Percentiles rank a stretch among this genome's conserved stretches.
phyloP scores from a whole-genome alignment of 805 yeast genomes.

The Saccharomycopsis sp. region DNA sequence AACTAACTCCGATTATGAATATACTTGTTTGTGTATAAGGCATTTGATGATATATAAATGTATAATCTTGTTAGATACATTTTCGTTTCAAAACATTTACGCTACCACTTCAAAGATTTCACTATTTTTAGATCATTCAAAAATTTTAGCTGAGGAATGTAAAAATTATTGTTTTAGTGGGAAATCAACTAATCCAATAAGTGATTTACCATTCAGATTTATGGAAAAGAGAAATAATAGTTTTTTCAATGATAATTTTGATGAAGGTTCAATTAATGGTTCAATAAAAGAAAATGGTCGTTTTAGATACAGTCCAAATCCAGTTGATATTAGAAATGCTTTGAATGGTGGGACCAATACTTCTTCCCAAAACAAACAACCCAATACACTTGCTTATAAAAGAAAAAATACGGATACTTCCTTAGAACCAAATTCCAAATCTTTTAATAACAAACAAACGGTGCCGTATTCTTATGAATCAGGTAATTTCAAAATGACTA shows the following conservation, averaged over 20 bases:
- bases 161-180: constrained; percentile 38
- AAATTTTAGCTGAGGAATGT: constrained; percentile 67
- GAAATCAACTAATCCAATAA: constrained; percentile 4
- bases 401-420: too few relatives aligned
- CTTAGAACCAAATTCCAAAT: neutral
- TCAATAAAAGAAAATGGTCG: neutral
- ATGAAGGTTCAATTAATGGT: neutral
- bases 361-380: too few relatives aligned
- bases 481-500: neutral
- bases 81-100: constrained; percentile 81
- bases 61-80: constrained; percentile 71
- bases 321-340: too few relatives aligned
- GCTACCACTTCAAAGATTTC: constrained; percentile 79
- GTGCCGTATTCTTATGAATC: neutral
- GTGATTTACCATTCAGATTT: constrained; percentile 6
- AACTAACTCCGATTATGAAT: constrained; percentile 68
- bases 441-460: neutral
- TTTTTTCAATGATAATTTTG: neutral
- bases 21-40: constrained; percentile 81
- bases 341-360: too few relatives aligned
- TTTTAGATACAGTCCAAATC: neutral
- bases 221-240: constrained; percentile 1
- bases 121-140: constrained; percentile 46
- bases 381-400: too few relatives aligned
- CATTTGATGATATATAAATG: constrained; percentile 87